Base-by-base conservation (phyloP, 108 stramenopile genomes). In the Pseudonitzschia delicatissima region DNA sequence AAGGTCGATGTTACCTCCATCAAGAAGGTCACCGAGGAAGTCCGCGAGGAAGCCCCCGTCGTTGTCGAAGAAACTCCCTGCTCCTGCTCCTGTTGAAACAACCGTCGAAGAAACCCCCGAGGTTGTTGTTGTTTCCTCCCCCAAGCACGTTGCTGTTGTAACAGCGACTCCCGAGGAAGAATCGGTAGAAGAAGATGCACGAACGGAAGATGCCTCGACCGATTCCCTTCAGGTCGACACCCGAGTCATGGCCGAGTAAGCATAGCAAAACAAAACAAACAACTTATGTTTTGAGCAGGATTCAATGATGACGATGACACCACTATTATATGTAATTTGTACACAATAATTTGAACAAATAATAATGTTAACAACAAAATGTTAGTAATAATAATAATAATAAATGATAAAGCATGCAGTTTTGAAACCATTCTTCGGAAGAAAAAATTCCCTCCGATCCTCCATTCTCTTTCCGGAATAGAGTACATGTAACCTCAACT, bases 161-260 rank as follows among this genome's bases (percentile, higher is more conserved):
- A 29, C 26, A 55, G 11, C 11, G 4, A 17, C 9, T 33, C 29
- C 13, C 18, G 53, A 11, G 17, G 9, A 3, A 1, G 31, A n/a
- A 12, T 27, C 9, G 11, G 53, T 12, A 17, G 31, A 33, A 5
- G 53, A 31, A 32, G 53, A 55, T 31, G 53, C 7, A 34, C 11
- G 53, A 55, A 55, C 53, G 2, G 53, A 55, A 55, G 29, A 33
- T 5, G 12, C 11, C 31, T 7, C 5, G 17, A 55, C 28, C 11
- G n/a, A n/a, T n/a, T n/a, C n/a, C n/a, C n/a, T n/a, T n/a, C n/a
- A n/a, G n/a, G n/a, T n/a, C n/a, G 11, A 31, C 32, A n/a, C 13
- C 17, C 53, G 53, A n/a, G n/a, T 55, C 15, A 55, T 29, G 53
- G 53, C 53, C 4, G 53, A 55, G 31, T 55, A 28, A 55, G 53